Evolutionary conservation across 2,329 filamentous ascomycete species (phyloP), one percentile per base, ranked within the genome.

Genomic region (Septoria petroselini): DNA sequence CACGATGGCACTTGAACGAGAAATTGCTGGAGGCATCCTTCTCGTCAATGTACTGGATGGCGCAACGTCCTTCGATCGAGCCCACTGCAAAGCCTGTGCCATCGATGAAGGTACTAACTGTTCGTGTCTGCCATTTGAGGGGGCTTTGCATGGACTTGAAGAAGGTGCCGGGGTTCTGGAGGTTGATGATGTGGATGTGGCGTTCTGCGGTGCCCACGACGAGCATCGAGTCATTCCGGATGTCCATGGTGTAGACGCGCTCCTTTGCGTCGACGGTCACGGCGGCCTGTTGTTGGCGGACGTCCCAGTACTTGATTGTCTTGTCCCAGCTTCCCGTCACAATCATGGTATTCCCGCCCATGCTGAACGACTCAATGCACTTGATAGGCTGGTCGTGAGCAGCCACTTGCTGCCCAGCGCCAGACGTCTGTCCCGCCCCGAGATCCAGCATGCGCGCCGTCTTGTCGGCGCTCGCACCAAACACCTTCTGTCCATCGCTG

Each of bases 1-100:
- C 88, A 52, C 93, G 90, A 71, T 98, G 93, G 72, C 93, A 98
- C 73, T 97, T 97, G 83, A 98, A 98, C 34, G 89, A 95, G 77
- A 98, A 98, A 76, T 98, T 97, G 65, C 85, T 86, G 57, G 69
- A 71, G 40, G 58, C 52, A 68, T 98, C 90, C 71, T 96, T 96
- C 35, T 98, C 93, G 64, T 98, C 91, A 29, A 96, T 89, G 64
- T 98, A 97, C 68, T 98, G 93, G 57, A 98, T 98, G 1, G 93
- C 93, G 69, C 93, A 98, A 48, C 93, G 86, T 23, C 93, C 93
- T 70, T 98, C 93, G 63, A 98, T 95, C 67, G 88, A 95, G 47
- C 93, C 93, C 42, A 98, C 88, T 1, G 93, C 93, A 65, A 95
- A 98, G 4, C 93, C 93, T 0, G 83, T 84, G 5, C 89, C 86